Evolutionary conservation across 768 basidiomycete species (phyloP).

Genomic region (Crucibulum laeve): DNA sequence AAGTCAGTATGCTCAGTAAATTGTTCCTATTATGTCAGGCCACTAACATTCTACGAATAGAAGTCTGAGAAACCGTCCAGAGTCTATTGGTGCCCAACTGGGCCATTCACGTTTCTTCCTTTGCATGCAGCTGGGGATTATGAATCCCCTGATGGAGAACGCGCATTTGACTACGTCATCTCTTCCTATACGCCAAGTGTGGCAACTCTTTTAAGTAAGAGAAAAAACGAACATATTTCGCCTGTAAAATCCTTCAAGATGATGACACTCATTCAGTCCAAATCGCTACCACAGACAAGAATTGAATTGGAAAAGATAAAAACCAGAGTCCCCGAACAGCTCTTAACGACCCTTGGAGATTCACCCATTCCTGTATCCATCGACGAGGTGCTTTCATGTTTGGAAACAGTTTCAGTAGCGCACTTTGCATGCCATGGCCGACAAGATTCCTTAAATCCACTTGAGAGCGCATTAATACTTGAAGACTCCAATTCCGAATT

Average conservation of each 20-base stretch:
- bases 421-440: not conserved
- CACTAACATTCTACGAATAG: not conserved
- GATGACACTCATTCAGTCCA: not conserved
- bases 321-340: not conserved
- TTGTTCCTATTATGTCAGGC: not conserved
- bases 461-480: not conserved
- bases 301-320: not conserved
- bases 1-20: not conserved
- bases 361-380: not conserved
- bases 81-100: not conserved
- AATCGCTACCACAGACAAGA: not conserved
- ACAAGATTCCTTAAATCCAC: not conserved
- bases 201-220: not conserved
- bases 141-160: not conserved
- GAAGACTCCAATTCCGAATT: too few relatives aligned
- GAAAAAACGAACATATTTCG: too few relatives aligned
- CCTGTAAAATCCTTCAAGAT: not conserved
- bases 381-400: not conserved
- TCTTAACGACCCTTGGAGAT: not conserved
- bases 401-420: not conserved
- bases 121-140: not conserved
- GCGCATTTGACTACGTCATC: not conserved
- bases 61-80: not conserved
- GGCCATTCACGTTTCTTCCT: not conserved
- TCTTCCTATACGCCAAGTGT: not conserved